Base-by-base conservation (phyloP, 805 yeast species). In the Zygosaccharomyces rouxii region DNA sequence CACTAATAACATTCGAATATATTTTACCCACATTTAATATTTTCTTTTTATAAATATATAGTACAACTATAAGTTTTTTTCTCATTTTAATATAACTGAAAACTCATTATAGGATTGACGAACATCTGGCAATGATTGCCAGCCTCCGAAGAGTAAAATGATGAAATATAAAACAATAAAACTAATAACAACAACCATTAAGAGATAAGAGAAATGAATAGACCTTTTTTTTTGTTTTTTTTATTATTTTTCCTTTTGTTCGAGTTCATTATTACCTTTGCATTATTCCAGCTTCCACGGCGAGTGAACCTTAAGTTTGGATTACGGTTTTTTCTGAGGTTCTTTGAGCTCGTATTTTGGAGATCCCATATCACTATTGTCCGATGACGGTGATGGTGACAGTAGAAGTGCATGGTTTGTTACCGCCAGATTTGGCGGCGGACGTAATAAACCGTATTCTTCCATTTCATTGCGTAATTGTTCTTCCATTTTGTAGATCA, bases 331-430 rank as follows among this genome's bases (percentile, higher is more conserved):
- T 5, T 43, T 43, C 25, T 35, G 33, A 23, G 40, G 39, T 35
- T 25, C 46, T 18, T 26, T 43, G 4, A 35, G 33, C 16, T 43
- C 46, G 9, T 84, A 77, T 13, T 43, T 35, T 25, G 54, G 51
- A 6, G 54, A 44, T 16, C 51, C 52, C 67, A 63, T 77, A 74
- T 42, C 55, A 38, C 55, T 52, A n/a, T 44, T 50, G 13, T 52
- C 51, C 18, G 55, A 44, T 30, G 56, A 50, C 14, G 51, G 51
- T n/a, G 55, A 50, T 26, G 59, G 57, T 16, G 58, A 50, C 28
- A 54, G 33, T 9, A 53, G 16, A 39, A 48, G n/a, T 38, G 43
- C 22, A n/a, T 28, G 23, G 26, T 40, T 38, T 42, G 38, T 35
- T 16, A 19, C 37, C 28, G 43, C 44, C 38, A 30, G 18, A 23